These are phyloP conservation scores for Colletotrichum camelliae DNA, from an alignment of 2,329 filamentous ascomycete species.

Conservation along the genomic window DNA sequence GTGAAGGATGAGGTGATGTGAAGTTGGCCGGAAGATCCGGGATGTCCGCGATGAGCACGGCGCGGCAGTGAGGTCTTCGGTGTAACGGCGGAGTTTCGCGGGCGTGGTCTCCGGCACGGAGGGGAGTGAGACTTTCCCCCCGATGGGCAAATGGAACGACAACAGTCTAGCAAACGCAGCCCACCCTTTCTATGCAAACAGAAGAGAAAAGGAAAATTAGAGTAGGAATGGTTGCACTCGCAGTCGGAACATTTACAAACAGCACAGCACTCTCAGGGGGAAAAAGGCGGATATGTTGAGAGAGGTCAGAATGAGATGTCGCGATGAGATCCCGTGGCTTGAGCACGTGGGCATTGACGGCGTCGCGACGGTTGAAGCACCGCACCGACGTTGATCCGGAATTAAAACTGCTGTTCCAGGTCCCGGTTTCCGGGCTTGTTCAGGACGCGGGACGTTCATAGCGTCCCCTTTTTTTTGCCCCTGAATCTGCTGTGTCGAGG, in stretches of 20 bases:
- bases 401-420: neutral
- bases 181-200: neutral
- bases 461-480: neutral
- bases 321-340: neutral
- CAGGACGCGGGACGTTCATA: slow-evolving; percentile 7
- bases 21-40: neutral
- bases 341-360: slow-evolving; percentile 1
- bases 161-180: neutral
- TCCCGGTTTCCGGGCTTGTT: neutral
- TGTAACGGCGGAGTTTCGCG: neutral
- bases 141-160: neutral
- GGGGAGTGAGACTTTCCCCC: neutral
- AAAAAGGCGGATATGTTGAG: neutral
- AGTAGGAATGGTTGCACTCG: neutral
- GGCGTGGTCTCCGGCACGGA: slow-evolving; percentile 1
- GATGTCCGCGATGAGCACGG: neutral
- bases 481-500: neutral
- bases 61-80: neutral
- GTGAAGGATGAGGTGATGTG: neutral
- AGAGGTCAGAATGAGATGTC: neutral
- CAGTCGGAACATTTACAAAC: neutral
- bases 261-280: neutral
- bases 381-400: slow-evolving; percentile 20
- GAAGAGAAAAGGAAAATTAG: neutral
- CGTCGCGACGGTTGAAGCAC: neutral